Percentiles rank a stretch among this genome's conserved stretches.
Evolutionary conservation across 2,329 filamentous ascomycete genomes (phyloP).

Genomic region (Venturiaceae sp.): DNA sequence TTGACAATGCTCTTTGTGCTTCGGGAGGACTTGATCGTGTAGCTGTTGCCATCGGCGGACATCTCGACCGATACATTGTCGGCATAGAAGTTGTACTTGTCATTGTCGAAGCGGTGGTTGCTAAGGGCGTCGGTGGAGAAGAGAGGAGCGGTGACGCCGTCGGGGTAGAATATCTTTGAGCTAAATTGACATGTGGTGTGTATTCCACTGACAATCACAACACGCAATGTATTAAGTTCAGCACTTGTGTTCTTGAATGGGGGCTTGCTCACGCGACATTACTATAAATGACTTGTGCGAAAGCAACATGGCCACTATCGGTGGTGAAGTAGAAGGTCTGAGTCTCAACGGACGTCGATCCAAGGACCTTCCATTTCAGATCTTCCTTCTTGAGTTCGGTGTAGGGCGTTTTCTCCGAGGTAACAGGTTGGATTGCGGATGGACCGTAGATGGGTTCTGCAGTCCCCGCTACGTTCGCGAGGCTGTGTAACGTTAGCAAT

Average conservation of each 20-base stretch:
- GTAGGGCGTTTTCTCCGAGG: slow-evolving; percentile 68
- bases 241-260: slow-evolving; percentile 9
- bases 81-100: slow-evolving; percentile 75
- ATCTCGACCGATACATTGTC: slow-evolving; percentile 78
- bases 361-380: slow-evolving; percentile 72
- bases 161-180: slow-evolving; percentile 78
- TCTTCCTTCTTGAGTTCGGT: slow-evolving; percentile 70
- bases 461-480: slow-evolving; percentile 78
- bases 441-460: slow-evolving; percentile 95
- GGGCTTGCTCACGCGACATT: slow-evolving; percentile 49
- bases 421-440: slow-evolving; percentile 74
- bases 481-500: slow-evolving; percentile 24
- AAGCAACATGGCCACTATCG: slow-evolving; percentile 64
- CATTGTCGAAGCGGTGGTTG: slow-evolving; percentile 76
- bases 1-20: slow-evolving; percentile 78
- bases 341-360: slow-evolving; percentile 85
- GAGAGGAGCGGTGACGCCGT: slow-evolving; percentile 56
- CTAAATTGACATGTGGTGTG: slow-evolving; percentile 91
- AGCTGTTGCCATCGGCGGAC: slow-evolving; percentile 71
- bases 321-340: slow-evolving; percentile 87
- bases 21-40: slow-evolving; percentile 82
- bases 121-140: slow-evolving; percentile 76
- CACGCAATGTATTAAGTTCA: slow-evolving; percentile 11
- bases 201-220: slow-evolving; percentile 56
- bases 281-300: slow-evolving; percentile 93